These are phyloP conservation scores for Inonotus hispidus DNA, from an alignment of 1,284 basidiomycete genomes.

Conservation along the genomic window DNA sequence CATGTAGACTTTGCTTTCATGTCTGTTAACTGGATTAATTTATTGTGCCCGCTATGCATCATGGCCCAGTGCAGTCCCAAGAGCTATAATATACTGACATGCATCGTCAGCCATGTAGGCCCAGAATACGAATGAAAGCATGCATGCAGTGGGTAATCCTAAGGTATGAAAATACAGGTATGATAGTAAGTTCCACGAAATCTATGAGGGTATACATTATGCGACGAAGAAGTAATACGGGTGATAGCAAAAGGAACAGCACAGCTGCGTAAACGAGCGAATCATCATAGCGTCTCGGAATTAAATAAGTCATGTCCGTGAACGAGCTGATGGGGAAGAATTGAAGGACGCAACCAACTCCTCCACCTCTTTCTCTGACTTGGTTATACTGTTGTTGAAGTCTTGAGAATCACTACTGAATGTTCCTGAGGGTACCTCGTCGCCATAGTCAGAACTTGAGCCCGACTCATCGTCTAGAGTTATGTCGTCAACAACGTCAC, in stretches of 20 bases:
- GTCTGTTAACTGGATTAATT: background rate
- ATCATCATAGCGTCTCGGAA: background rate
- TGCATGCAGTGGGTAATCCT: background rate
- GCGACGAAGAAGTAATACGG: background rate
- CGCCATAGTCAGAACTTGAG: constrained; percentile 24
- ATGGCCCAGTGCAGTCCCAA: no score
- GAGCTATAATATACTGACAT: no score
- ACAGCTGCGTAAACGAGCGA: background rate
- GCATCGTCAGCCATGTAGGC: background rate
- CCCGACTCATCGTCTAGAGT: constrained; percentile 15
- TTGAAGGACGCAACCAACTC: constrained; percentile 28
- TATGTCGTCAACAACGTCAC: constrained; percentile 21
- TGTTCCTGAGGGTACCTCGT: constrained; percentile 13
- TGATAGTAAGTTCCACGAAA: background rate
- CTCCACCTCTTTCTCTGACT: constrained; percentile 35
- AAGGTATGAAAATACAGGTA: background rate
- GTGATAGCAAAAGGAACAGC: background rate
- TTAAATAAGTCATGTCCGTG: background rate
- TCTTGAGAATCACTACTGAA: constrained; percentile 25
- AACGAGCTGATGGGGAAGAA: constrained; percentile 4
- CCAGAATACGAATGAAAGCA: background rate
- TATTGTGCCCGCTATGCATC: no score
- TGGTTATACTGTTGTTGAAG: constrained; percentile 24
- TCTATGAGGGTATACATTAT: background rate
- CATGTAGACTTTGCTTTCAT: background rate